phyloP scores from a whole-genome alignment of 2,329 filamentous ascomycete species.

The Metarhizium robertsii region DNA sequence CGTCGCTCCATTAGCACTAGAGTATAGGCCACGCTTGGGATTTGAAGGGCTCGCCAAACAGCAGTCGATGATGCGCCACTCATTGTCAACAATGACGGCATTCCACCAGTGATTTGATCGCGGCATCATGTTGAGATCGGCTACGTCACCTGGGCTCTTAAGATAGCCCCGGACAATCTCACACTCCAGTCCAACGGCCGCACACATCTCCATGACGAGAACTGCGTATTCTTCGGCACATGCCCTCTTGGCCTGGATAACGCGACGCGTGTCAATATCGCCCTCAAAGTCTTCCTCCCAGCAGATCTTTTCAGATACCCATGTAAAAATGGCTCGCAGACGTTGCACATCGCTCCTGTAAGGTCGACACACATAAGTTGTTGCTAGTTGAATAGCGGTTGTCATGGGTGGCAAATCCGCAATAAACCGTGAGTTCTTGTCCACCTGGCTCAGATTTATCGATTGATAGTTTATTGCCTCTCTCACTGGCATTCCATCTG shows the following conservation, averaged over 20 bases:
- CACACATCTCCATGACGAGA: conserved; percentile 88
- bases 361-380: conserved; percentile 85
- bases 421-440: conserved; percentile 92
- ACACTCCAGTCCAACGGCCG: conserved; percentile 76
- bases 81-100: conserved; percentile 79
- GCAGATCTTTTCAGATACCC: conserved; percentile 87
- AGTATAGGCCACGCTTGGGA: conserved; percentile 69
- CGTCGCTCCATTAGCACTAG: conserved; percentile 55
- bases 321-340: conserved; percentile 89
- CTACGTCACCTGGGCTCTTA: conserved; percentile 76
- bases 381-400: conserved; percentile 73
- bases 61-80: conserved; percentile 96
- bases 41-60: conserved; percentile 87
- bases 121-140: conserved; percentile 74
- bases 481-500: conserved; percentile 72
- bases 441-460: conserved; percentile 77
- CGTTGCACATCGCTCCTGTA: conserved; percentile 92
- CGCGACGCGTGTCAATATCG: conserved; percentile 70
- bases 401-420: conserved; percentile 73
- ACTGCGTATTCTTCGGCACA: conserved; percentile 85
- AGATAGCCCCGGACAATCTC: conserved; percentile 86
- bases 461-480: conserved; percentile 73
- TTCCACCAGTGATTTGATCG: conserved; percentile 98
- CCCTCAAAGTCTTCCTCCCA: conserved; percentile 95
- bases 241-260: conserved; percentile 74